phyloP scores from a whole-genome alignment of 1,284 basidiomycete genomes.

The Puccinia brachypodii region DNA sequence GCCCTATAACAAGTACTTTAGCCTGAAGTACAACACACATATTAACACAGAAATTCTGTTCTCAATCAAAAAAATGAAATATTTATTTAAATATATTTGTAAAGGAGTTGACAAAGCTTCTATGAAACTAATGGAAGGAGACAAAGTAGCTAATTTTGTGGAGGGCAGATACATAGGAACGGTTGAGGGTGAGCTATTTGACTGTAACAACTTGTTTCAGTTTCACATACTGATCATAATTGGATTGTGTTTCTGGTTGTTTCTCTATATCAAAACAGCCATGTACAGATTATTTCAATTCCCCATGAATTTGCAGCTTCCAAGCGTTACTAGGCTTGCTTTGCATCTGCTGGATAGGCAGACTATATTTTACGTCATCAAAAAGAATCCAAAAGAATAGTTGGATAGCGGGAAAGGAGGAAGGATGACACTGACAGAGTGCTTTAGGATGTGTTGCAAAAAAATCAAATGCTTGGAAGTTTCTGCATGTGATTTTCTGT shows the following conservation, averaged over 20 bases:
- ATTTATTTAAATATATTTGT: constrained; percentile 19
- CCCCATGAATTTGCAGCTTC: background rate
- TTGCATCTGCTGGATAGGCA: background rate
- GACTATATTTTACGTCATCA: background rate
- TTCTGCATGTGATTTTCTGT: background rate
- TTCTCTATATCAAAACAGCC: too few relatives aligned
- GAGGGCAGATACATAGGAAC: background rate
- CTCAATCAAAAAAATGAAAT: background rate
- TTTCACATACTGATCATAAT: too few relatives aligned
- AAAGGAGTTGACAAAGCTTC: background rate
- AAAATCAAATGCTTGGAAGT: background rate
- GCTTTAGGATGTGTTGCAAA: background rate
- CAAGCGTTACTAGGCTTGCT: background rate
- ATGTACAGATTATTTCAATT: background rate
- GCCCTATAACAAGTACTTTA: constrained; percentile 24
- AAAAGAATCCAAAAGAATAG: background rate
- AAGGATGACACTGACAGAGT: background rate
- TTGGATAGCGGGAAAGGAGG: background rate
- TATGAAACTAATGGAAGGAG: background rate
- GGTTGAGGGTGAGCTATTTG: background rate
- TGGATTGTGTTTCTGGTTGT: too few relatives aligned
- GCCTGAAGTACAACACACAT: background rate
- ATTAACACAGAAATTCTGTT: constrained; percentile 15
- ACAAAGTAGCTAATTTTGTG: background rate
- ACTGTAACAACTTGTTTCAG: background rate